Percentiles rank a stretch among this genome's conserved stretches.
phyloP scores from a whole-genome alignment of 805 yeast genomes.

The Candida lessepsii region DNA sequence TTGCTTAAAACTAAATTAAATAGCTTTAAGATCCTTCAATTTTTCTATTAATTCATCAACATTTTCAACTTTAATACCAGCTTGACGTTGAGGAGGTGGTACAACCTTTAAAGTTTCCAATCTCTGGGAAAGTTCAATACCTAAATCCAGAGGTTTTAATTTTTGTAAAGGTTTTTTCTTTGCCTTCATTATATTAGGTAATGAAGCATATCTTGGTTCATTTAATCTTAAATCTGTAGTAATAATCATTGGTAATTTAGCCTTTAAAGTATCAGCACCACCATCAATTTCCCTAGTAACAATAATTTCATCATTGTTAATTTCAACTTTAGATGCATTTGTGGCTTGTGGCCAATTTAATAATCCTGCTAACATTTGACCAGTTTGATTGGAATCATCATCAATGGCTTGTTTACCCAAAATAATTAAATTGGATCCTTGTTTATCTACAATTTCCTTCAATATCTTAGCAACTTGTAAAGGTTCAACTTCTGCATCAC shows the following conservation, averaged over 20 bases:
- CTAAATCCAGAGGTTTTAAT: conserved; percentile 61
- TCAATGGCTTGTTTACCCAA: conserved; percentile 97
- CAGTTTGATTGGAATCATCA: conserved; percentile 92
- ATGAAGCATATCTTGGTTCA: conserved; percentile 92
- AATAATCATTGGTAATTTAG: conserved; percentile 78
- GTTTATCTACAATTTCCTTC: conserved; percentile 65
- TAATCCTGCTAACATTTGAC: conserved; percentile 93
- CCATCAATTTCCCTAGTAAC: conserved; percentile 96
- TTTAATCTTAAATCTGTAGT: conserved; percentile 93
- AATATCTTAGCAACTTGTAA: conserved; percentile 85
- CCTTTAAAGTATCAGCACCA: conserved; percentile 79
- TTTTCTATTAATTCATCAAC: conserved; percentile 83
- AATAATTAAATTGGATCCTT: conserved; percentile 73
- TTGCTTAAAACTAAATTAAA: too few species aligned
- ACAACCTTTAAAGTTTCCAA: conserved; percentile 69
- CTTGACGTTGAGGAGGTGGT: conserved; percentile 81
- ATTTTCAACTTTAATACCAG: conserved; percentile 75
- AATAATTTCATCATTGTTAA: conserved; percentile 54
- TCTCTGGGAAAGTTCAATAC: conserved; percentile 62
- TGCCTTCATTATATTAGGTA: conserved; percentile 97
- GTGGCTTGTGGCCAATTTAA: conserved; percentile 97
- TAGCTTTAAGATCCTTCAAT: conserved; percentile 73
- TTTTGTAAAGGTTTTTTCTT: conserved; percentile 89
- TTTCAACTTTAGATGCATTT: conserved; percentile 80
- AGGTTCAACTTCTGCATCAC: conserved; percentile 77